A percentile compares a stretch with the other conserved stretches of the same genome.
Conservation (phyloP, 257 asterid species). For the Salvia splendens region DNA sequence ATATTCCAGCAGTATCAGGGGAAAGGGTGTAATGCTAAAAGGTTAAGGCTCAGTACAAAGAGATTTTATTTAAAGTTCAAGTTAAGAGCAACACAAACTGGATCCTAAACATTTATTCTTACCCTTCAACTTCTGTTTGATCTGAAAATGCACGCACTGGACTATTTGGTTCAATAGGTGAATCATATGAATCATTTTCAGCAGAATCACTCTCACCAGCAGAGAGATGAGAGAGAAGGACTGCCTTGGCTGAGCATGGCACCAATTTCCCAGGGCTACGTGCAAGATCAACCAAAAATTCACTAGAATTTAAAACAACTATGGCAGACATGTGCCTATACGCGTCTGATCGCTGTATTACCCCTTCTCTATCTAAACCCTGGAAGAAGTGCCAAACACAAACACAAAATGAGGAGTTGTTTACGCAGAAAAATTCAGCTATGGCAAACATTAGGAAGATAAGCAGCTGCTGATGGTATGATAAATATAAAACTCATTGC, state of each 20-base stretch:
- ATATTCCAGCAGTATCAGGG: conserved; percentile 27
- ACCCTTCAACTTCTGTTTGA: conserved; percentile 73
- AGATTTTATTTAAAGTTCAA: neutral
- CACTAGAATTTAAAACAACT: conserved; percentile 69
- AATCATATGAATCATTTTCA: conserved; percentile 75
- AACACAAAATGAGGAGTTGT: conserved; percentile 20
- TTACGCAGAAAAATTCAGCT: conserved; percentile 22
- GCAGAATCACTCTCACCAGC: conserved; percentile 80
- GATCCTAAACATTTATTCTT: conserved; percentile 32
- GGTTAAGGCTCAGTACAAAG: neutral
- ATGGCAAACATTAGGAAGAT: conserved; percentile 8
- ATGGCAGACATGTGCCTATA: conserved; percentile 69
- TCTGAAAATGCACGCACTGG: conserved; percentile 64
- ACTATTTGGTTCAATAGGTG: conserved; percentile 84
- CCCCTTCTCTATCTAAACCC: conserved; percentile 82
- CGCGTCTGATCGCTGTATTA: conserved; percentile 59
- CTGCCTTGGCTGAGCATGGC: conserved; percentile 67
- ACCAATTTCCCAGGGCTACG: conserved; percentile 82
- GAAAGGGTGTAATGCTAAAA: conserved; percentile 22
- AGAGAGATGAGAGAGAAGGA: conserved; percentile 63
- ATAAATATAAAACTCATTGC: conserved; percentile 19
- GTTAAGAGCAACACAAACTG: conserved; percentile 9
- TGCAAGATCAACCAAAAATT: conserved; percentile 77
- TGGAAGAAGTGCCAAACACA: conserved; percentile 28
- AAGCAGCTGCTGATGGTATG: conserved; percentile 19